phyloP scores from a whole-genome alignment of 116 monocot species.

The Zostera marina region DNA sequence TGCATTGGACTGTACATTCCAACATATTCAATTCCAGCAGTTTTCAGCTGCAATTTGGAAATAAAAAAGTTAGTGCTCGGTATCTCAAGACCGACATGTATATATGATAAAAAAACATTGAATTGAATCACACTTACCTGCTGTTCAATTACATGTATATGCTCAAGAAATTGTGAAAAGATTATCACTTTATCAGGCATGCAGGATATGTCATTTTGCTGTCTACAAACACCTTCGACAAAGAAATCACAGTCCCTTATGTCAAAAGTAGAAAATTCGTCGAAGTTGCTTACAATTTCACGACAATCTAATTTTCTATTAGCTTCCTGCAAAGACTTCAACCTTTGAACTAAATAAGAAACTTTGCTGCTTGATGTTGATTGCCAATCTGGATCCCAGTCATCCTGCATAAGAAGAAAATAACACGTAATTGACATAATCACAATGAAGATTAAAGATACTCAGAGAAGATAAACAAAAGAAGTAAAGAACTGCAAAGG shows the following conservation, averaged over 20 bases:
- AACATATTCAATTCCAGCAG: constrained; percentile 61
- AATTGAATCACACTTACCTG: constrained; percentile 36
- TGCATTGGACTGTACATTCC: constrained; percentile 91
- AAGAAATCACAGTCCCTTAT: neutral
- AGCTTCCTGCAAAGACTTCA: constrained; percentile 49
- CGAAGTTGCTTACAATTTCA: constrained; percentile 9
- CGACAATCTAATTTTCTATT: constrained; percentile 21
- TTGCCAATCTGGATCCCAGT: constrained; percentile 94
- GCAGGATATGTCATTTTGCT: constrained; percentile 7
- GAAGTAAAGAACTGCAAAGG: neutral
- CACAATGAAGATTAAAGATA: neutral
- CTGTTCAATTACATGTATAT: constrained; percentile 87
- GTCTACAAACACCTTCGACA: neutral
- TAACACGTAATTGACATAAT: constrained; percentile 1
- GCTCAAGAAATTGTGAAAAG: constrained; percentile 98
- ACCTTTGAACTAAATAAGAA: constrained; percentile 54
- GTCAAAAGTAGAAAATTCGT: constrained; percentile 1
- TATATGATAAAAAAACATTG: neutral
- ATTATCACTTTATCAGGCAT: constrained; percentile 77
- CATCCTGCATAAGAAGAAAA: constrained; percentile 39
- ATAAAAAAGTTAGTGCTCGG: neutral
- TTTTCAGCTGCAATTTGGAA: constrained; percentile 34
- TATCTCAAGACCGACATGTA: neutral
- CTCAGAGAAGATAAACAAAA: neutral
- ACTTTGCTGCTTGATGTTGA: constrained; percentile 96